These are phyloP conservation scores for Epichloe uncinata DNA, from an alignment of 2,329 filamentous ascomycete genomes.

Conservation along the genomic window DNA sequence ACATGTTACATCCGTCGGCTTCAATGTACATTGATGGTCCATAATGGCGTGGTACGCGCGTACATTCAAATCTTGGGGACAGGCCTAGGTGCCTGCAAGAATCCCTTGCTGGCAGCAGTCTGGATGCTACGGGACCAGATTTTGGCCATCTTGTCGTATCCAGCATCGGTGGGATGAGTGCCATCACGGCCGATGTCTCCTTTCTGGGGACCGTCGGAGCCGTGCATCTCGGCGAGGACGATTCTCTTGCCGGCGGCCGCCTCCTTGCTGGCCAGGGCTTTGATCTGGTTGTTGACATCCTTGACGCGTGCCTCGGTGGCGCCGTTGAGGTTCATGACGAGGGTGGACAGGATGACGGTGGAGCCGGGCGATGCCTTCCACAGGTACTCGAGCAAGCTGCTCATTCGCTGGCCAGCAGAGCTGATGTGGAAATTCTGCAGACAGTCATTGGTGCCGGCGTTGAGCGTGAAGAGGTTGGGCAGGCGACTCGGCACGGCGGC, in stretches of 20 bases:
- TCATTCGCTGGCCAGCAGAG: slow-evolving; percentile 19
- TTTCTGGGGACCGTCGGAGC: slow-evolving; percentile 14
- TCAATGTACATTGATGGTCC: too few relatives aligned
- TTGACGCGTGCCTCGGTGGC: slow-evolving; percentile 16
- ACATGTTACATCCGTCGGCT: too few relatives aligned
- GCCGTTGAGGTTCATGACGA: slow-evolving; percentile 19
- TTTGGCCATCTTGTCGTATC: slow-evolving; percentile 29
- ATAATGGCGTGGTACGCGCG: too few relatives aligned
- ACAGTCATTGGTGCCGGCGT: slow-evolving; percentile 32
- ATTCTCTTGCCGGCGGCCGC: slow-evolving; percentile 17
- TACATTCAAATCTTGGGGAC: neutral
- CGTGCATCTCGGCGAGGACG: slow-evolving; percentile 28
- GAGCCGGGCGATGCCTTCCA: slow-evolving; percentile 18
- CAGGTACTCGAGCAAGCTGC: slow-evolving; percentile 22
- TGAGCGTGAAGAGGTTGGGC: slow-evolving; percentile 29
- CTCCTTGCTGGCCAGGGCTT: slow-evolving; percentile 15
- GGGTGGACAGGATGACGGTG: slow-evolving; percentile 25
- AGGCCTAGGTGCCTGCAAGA: slow-evolving; percentile 10
- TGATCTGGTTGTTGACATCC: slow-evolving; percentile 22
- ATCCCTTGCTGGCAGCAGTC: slow-evolving; percentile 13
- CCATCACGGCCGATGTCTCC: slow-evolving; percentile 22
- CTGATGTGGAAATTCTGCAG: slow-evolving; percentile 18
- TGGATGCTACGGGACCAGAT: slow-evolving; percentile 21
- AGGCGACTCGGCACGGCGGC: slow-evolving; percentile 16
- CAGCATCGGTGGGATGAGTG: slow-evolving; percentile 25